Base-by-base conservation (phyloP, 2,329 filamentous ascomycete species). In the Aspergillus arachidicola region DNA sequence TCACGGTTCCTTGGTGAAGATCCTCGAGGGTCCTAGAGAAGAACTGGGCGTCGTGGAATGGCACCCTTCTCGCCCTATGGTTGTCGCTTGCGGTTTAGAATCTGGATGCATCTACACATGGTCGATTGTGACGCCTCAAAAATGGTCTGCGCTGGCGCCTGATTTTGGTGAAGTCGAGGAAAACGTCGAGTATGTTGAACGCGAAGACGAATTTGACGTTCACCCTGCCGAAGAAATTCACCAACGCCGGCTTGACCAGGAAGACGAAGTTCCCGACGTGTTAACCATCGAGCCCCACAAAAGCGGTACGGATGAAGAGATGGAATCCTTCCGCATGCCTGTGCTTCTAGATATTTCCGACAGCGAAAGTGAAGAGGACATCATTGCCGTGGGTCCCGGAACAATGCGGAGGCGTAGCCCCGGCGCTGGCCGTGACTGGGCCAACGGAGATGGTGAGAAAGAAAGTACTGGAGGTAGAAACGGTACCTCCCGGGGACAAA, bases 141-240 rank as follows among this genome's bases (percentile, higher is more conserved):
- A 95, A 71, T 99, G 95, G 96, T 97, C 94, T 19, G 94, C 95
- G 1, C 85, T 99, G 34, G 96, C 96, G 6, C 95, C 95, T 0
- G 96, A 99, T 78, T 99, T 99, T 78, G 91, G 90, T 46, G 95
- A 99, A 78, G 93, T 99, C 16, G 95, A 99, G 79, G 95, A 99
- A 79, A 99, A 99, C 71, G 93, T 97, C 26, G 93, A 98, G 76
- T 99, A 99, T 75, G 87, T 96, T 48, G 95, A 99, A 78, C 87
- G 88, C 61, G 95, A 99, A 79, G 95, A 99, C 75, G 95, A 99
- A 75, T 99, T 99, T 71, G 96, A 99, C 77, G 96, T 98, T 61
- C 95, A 98, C 75, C 93, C 93, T 0, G 90, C 94, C 62, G 94
- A 97, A 75, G 94, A 98, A 77, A 89, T 98, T 61, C 93, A 96